Conservation (phyloP, 2,329 filamentous ascomycete species). For the Penicillium sp. region DNA sequence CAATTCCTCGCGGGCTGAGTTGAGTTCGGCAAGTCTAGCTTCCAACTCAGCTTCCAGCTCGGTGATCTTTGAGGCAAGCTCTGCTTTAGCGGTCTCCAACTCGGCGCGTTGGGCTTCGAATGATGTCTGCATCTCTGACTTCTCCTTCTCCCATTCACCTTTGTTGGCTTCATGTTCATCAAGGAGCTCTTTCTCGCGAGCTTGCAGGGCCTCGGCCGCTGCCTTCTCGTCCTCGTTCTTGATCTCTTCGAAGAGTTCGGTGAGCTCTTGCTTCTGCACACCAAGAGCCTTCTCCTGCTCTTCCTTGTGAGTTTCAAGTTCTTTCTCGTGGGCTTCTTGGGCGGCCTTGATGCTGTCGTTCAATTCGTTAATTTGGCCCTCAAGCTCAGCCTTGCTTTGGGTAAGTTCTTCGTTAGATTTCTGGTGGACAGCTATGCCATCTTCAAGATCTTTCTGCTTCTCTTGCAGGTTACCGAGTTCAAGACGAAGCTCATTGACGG, state of each 20-base stretch:
- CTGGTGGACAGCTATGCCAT: conserved; percentile 47
- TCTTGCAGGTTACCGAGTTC: conserved; percentile 54
- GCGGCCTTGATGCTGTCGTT: conserved; percentile 42
- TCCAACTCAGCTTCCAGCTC: conserved; percentile 36
- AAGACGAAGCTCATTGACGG: conserved; percentile 51
- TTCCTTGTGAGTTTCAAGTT: conserved; percentile 33
- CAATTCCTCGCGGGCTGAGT: conserved; percentile 28
- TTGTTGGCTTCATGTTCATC: conserved; percentile 39
- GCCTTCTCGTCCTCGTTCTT: conserved; percentile 44
- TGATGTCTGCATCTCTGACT: conserved; percentile 39
- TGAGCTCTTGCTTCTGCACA: conserved; percentile 48
- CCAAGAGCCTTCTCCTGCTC: conserved; percentile 37
- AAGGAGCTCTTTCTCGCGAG: conserved; percentile 46
- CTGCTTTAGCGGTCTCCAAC: conserved; percentile 33
- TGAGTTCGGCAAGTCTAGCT: conserved; percentile 28
- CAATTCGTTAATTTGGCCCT: conserved; percentile 40
- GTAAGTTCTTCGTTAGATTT: conserved; percentile 49
- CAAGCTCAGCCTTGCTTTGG: conserved; percentile 46
- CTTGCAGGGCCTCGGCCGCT: conserved; percentile 38
- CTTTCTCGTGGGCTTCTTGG: conserved; percentile 48
- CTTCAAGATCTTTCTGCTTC: conserved; percentile 54
- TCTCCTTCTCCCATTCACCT: conserved; percentile 39
- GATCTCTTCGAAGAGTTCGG: conserved; percentile 51
- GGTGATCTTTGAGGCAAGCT: conserved; percentile 34
- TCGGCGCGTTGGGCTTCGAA: conserved; percentile 39